Evolutionary conservation across 345 rosid genomes (phyloP), one percentile per base, ranked within the genome.

Genomic region (Reutealis trisperma): DNA sequence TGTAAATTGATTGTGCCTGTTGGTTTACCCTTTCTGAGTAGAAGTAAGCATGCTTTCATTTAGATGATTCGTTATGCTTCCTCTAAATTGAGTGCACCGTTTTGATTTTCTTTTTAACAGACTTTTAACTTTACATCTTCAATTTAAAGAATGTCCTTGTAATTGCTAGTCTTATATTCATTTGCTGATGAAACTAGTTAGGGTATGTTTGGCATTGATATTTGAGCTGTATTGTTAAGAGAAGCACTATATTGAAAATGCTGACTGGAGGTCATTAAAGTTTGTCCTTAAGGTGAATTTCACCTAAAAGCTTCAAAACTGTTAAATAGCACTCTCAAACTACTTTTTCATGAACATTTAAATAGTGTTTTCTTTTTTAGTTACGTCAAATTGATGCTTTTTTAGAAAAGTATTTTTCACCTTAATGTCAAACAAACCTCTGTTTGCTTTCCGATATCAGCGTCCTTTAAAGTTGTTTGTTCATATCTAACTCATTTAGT

Each of bases 1-100:
- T 89, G 91, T 81, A 87, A 88, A 84, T 81, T 93, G 84, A 86
- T 90, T 65, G 91, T 92, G 76, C 98, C 99, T 1, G 76, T 92
- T 70, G 99, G 98, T 83, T 83, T 93, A 78, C 98, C 98, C 65
- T 88, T 71, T 30, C 84, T 92, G 83, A 87, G 86, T 37, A 81
- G 51, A 87, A 90, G 97, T 95, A 89, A 83, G 92, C 57, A 67
- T 49, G 75, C 21, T 44, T 69, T 34, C n/a, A 16, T 45, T 74
- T 44, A 64, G 37, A 62, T 67, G 47, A 37, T 79, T 32, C 73
- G 32, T 57, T 55, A 18, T 41, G 34, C 68, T 64, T 54, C 22
- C 16, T 72, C 21, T 42, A 37, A 60, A 42, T 78, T 14, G 54
- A 15, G 32, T 70, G 22, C 32, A 55, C 34, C 7, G 18, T 27